Evolutionary conservation across 2,329 filamentous ascomycete species (phyloP).

Genomic region (Aspergillus terreus): DNA sequence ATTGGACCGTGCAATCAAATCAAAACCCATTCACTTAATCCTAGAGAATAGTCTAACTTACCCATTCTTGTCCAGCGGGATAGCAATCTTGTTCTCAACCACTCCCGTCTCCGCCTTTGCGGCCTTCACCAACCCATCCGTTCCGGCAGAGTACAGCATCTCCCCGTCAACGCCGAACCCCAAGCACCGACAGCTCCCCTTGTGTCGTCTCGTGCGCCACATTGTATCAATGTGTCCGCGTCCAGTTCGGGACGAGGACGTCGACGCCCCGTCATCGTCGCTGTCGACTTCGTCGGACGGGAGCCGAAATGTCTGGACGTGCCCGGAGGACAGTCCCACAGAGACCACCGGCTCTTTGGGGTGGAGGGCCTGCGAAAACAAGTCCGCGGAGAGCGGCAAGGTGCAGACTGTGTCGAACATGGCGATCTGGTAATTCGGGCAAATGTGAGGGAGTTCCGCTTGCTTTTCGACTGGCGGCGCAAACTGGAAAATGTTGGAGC

Average conservation of each 20-base stretch:
- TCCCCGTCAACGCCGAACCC: conserved; percentile 75
- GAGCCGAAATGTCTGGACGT: conserved; percentile 79
- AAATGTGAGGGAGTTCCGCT: background rate
- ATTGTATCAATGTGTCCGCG: conserved; percentile 73
- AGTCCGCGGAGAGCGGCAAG: conserved; percentile 76
- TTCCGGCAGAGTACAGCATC: conserved; percentile 59
- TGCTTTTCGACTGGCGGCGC: background rate
- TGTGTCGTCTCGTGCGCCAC: conserved; percentile 87
- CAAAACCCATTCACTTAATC: background rate
- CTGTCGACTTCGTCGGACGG: conserved; percentile 53
- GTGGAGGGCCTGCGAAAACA: conserved; percentile 86
- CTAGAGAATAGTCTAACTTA: conserved; percentile 21
- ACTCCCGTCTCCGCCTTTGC: conserved; percentile 57
- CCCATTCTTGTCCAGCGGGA: conserved; percentile 54
- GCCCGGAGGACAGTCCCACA: conserved; percentile 78
- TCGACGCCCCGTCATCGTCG: conserved; percentile 46
- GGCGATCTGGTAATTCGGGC: conserved; percentile 11
- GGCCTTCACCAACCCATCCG: conserved; percentile 61
- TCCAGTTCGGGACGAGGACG: conserved; percentile 52
- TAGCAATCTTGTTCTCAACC: conserved; percentile 76
- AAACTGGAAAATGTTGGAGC: background rate
- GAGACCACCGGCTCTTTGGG: conserved; percentile 79
- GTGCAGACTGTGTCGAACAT: conserved; percentile 95
- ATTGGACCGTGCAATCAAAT: too few species aligned
- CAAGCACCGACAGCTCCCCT: conserved; percentile 84